Conservation (phyloP, 495 filamentous ascomycete genomes). For the Penicillium malachiteum region DNA sequence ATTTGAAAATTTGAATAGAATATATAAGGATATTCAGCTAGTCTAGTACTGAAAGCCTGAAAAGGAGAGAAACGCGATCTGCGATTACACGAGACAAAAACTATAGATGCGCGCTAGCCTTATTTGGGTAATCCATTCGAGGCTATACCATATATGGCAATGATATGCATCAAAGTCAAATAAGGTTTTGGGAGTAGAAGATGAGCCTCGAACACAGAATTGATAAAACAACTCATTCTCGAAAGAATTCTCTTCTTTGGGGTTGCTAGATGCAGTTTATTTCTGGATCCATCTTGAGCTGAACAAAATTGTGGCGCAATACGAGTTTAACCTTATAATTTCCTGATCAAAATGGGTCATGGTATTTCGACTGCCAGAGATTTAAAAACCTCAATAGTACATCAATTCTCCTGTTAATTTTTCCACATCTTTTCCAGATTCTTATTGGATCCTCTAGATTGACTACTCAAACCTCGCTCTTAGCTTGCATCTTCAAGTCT, state of each 20-base stretch:
- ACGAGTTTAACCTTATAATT: background rate
- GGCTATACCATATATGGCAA: background rate
- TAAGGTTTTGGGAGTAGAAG: no score
- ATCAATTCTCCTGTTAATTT: no score
- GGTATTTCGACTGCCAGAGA: no score
- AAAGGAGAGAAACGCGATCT: background rate
- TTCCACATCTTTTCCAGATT: no score
- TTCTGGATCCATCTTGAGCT: background rate
- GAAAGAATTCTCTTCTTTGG: background rate
- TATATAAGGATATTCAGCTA: no score
- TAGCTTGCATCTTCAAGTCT: background rate
- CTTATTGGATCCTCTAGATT: background rate
- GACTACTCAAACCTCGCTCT: background rate
- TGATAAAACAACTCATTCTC: conserved; percentile 33
- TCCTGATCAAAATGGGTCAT: background rate
- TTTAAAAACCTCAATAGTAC: background rate
- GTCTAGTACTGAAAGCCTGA: no score
- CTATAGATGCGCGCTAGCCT: background rate
- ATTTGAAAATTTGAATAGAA: no score
- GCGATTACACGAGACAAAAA: background rate
- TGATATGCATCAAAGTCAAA: background rate
- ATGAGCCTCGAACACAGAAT: background rate
- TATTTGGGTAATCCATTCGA: background rate
- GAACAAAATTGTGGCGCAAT: background rate
- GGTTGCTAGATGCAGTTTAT: background rate